Percentiles rank a stretch among this genome's conserved stretches.
These are phyloP conservation scores for Adiantum capillusveneris DNA, from an alignment of 75 land plant species.

Conservation along the genomic window DNA sequence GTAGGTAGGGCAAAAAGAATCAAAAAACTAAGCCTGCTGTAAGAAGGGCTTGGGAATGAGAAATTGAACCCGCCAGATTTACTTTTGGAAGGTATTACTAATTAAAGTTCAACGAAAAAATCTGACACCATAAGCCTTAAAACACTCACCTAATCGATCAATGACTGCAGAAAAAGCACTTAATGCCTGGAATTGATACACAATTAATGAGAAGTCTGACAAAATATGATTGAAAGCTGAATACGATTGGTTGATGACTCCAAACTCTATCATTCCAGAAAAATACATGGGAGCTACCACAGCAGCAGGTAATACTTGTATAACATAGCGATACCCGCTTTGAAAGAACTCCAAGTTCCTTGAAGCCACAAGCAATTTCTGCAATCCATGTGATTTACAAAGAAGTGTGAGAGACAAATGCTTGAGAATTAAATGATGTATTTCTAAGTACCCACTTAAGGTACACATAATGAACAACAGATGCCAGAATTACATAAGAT, in stretches of 20 bases:
- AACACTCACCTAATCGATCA: conserved; percentile 69
- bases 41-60: no score
- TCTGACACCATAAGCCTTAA: background rate
- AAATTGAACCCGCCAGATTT: no score
- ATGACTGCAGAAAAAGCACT: conserved; percentile 97
- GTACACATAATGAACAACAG: no score
- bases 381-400: conserved; percentile 12
- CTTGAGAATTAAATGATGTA: no score
- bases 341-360: conserved; percentile 92
- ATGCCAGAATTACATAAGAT: no score
- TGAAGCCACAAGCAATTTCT: conserved; percentile 87
- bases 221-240: conserved; percentile 95
- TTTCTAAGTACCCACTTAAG: no score
- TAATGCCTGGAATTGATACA: conserved; percentile 89
- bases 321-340: conserved; percentile 81
- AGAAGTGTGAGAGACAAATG: no score
- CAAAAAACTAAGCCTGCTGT: no score
- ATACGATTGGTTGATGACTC: conserved; percentile 95
- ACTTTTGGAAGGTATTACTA: no score
- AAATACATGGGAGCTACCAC: conserved; percentile 98
- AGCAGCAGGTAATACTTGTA: conserved; percentile 96
- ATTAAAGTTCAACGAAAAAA: no score
- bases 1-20: no score
- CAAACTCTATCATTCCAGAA: conserved; percentile 96
- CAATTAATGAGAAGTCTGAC: conserved; percentile 83